A percentile compares a stretch with the other conserved stretches of the same genome.
These are phyloP conservation scores for Coleophoma eucalyptorum DNA, from an alignment of 2,329 filamentous ascomycete genomes.

Conservation along the genomic window DNA sequence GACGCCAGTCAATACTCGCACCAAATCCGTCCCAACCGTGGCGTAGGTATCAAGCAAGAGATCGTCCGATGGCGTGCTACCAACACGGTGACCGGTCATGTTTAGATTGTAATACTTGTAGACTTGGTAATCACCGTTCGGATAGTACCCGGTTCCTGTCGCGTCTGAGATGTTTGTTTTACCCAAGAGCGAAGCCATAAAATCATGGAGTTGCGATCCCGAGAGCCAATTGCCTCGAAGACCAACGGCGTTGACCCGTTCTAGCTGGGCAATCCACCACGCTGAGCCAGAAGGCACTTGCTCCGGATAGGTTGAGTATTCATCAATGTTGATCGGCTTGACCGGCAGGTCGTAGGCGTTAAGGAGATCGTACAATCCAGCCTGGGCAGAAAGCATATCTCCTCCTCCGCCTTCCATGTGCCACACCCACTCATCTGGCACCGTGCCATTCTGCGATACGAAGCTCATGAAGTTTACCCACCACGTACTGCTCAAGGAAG, in stretches of 20 bases:
- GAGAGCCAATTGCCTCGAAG: conserved; percentile 42
- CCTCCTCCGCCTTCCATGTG: conserved; percentile 31
- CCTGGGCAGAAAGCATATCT: conserved; percentile 24
- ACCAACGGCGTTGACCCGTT: conserved; percentile 37
- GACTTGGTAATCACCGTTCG: conserved; percentile 37
- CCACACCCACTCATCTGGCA: conserved; percentile 39
- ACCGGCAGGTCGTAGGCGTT: conserved; percentile 26
- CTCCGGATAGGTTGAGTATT: conserved; percentile 38
- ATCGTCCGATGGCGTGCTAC: conserved; percentile 29
- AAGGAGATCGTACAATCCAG: conserved; percentile 18
- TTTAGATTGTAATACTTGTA: conserved; percentile 39
- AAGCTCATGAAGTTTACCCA: conserved; percentile 32
- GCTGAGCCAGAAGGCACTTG: conserved; percentile 36
- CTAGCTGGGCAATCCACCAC: conserved; percentile 43
- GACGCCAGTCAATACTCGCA: conserved; percentile 32
- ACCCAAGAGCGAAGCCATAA: conserved; percentile 35
- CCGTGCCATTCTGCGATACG: conserved; percentile 30
- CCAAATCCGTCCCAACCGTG: conserved; percentile 25
- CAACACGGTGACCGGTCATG: conserved; percentile 35
- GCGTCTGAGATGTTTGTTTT: conserved; percentile 23
- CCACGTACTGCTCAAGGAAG: conserved; percentile 28
- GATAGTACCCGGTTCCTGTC: conserved; percentile 27
- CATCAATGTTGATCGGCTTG: conserved; percentile 41
- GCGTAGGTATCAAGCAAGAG: conserved; percentile 34
- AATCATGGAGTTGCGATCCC: conserved; percentile 37